Evolutionary conservation across 2,329 filamentous ascomycete genomes (phyloP).

Genomic region (Pestalotiopsis fici): DNA sequence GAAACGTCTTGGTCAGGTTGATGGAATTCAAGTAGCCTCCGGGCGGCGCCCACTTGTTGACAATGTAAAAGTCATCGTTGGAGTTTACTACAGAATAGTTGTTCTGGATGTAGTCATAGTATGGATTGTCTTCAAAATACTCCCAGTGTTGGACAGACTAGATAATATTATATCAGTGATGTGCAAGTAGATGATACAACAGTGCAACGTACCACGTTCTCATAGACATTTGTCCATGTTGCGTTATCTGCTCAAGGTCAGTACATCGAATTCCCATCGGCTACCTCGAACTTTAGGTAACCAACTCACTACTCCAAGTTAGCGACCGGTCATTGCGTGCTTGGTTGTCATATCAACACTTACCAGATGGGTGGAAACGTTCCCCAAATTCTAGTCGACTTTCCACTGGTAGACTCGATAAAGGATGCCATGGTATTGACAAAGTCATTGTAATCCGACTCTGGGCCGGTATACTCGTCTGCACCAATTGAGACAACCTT

Average conservation of each 20-base stretch:
- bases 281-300: neutral
- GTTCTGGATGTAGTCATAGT: conserved; percentile 40
- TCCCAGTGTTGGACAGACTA: conserved; percentile 55
- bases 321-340: neutral
- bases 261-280: neutral
- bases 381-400: conserved; percentile 56
- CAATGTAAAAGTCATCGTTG: conserved; percentile 53
- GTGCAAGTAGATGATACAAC: no score
- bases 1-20: conserved; percentile 46
- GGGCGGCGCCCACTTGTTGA: conserved; percentile 45
- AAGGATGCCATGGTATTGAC: conserved; percentile 52
- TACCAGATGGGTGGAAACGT: conserved; percentile 47
- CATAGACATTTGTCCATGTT: conserved; percentile 7
- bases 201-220: neutral
- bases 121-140: conserved; percentile 52
- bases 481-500: conserved; percentile 59
- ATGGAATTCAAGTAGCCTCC: conserved; percentile 44
- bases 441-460: conserved; percentile 51
- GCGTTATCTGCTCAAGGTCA: conserved; percentile 3
- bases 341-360: conserved; percentile 34
- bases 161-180: neutral
- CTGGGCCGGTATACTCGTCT: conserved; percentile 52
- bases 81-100: conserved; percentile 55
- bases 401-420: conserved; percentile 39
- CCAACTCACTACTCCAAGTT: neutral